A percentile compares a stretch with the other conserved stretches of the same genome.
Conservation (phyloP, 2,329 filamentous ascomycete genomes). For the Neofusicoccum umdonicola region DNA sequence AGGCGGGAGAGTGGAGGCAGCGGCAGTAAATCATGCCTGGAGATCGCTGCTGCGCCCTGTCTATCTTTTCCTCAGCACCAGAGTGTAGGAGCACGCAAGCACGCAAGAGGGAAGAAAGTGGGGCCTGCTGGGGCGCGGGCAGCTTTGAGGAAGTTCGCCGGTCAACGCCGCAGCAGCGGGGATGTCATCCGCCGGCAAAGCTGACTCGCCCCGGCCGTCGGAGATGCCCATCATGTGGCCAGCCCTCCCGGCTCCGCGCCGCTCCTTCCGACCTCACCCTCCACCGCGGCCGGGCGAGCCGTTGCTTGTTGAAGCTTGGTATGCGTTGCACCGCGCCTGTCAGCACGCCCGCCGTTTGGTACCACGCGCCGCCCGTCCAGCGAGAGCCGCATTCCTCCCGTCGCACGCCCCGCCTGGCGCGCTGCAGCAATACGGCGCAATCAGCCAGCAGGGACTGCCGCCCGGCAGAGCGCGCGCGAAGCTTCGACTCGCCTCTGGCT, state of each 20-base stretch:
- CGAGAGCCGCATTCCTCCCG: not conserved
- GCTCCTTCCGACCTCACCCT: not conserved
- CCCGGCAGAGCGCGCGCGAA: not conserved
- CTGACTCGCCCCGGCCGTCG: slow-evolving; percentile 5
- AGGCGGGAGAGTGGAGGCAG: not conserved
- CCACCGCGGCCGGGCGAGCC: not conserved
- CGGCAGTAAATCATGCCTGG: not conserved
- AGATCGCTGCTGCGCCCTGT: not conserved
- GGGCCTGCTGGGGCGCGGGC: not conserved
- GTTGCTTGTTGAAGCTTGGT: not conserved
- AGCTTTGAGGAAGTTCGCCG: slow-evolving; percentile 1
- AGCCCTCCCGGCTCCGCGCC: slow-evolving; percentile 1
- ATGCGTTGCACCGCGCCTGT: not conserved
- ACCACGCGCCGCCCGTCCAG: not conserved
- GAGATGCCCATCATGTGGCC: slow-evolving; percentile 9
- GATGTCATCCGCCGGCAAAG: not conserved
- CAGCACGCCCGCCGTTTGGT: not conserved
- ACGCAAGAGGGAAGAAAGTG: slow-evolving; percentile 7
- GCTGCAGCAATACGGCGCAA: no score
- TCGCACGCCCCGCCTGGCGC: no score
- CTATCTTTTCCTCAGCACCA: not conserved
- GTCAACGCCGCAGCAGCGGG: not conserved
- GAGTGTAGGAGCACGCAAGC: not conserved
- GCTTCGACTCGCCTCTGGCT: not conserved
- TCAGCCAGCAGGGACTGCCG: no score